Base-by-base conservation (phyloP, 805 yeast species). In the Candida awuae region DNA sequence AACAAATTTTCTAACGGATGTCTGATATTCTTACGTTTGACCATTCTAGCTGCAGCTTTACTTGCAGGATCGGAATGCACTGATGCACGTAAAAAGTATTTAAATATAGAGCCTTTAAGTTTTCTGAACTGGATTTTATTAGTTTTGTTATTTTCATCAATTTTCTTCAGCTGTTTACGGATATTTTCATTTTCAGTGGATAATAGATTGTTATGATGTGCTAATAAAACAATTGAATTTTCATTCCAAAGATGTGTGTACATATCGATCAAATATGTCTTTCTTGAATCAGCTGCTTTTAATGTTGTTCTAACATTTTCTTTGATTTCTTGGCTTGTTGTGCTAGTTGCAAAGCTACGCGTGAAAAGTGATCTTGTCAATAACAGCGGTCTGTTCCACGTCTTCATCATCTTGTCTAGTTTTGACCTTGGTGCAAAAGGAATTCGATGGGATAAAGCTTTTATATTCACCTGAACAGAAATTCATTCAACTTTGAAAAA, bases 121-220 rank as follows among this genome's bases (percentile, higher is more conserved):
- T 84, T 73, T 31, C 80, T 75, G 45, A 87, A 64, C 41, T 68
- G 71, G 30, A 48, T 29, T 17, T 37, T 39, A 22, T 39, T 41
- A 7, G 40, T 23, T 13, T 28, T 13, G 29, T 40, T 40, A 34
- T 35, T 35, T 19, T 80, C 94, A 13, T 92, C 94, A n/a, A 72
- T 63, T 35, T 71, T 69, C 32, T 56, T 62, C 46, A 92, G 67
- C 47, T 77, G 81, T 14, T 67, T 55, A 54, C 95, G 73, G 47
- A 80, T 68, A 26, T 55, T 63, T 42, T 70, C 73, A 55, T 82
- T 78, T 47, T 92, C 97, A 12, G 61, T 52, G 49, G 84, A 79
- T 41, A 73, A 59, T 49, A 88, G 62, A 57, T 87, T 87, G 58
- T 86, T 85, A 65, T 85, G 90, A 63, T 92, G 98, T 6, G 79